Evolutionary conservation across 257 asterid genomes (phyloP).

Genomic region (Osmanthus fragrans): DNA sequence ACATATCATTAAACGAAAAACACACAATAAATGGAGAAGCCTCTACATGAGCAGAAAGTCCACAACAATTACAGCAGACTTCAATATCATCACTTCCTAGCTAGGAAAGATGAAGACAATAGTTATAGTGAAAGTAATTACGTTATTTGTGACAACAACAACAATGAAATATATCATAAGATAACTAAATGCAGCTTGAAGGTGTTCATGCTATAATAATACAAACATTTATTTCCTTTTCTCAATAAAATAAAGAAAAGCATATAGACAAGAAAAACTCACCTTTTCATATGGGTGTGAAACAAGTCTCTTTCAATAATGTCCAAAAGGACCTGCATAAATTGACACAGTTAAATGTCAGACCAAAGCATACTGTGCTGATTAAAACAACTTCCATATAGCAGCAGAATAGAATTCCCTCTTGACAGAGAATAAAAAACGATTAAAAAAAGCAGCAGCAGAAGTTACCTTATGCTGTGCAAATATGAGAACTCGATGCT

Average conservation of each 20-base stretch:
- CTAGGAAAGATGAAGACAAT: neutral
- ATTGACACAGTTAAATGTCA: slow-evolving; percentile 25
- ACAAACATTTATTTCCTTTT: neutral
- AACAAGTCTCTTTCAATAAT: slow-evolving; percentile 88
- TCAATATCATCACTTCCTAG: neutral
- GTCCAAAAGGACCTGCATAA: slow-evolving; percentile 86
- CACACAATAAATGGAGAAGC: neutral
- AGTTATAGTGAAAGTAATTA: neutral
- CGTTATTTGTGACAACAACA: neutral
- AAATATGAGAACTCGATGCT: slow-evolving; percentile 90
- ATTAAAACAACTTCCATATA: neutral
- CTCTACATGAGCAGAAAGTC: neutral
- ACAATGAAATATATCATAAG: neutral
- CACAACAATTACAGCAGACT: neutral
- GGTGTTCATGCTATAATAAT: neutral
- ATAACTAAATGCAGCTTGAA: neutral
- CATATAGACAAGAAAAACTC: slow-evolving; percentile 35
- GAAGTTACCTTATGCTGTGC: slow-evolving; percentile 88
- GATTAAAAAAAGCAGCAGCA: neutral
- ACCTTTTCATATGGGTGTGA: slow-evolving; percentile 84
- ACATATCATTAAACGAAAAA: neutral
- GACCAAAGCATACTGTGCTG: slow-evolving; percentile 14
- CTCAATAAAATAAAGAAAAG: neutral
- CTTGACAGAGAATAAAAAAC: neutral
- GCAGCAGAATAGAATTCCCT: neutral